Evolutionary conservation across 208 protist genomes (phyloP).

Genomic region (Acanthamoeba sp.): DNA sequence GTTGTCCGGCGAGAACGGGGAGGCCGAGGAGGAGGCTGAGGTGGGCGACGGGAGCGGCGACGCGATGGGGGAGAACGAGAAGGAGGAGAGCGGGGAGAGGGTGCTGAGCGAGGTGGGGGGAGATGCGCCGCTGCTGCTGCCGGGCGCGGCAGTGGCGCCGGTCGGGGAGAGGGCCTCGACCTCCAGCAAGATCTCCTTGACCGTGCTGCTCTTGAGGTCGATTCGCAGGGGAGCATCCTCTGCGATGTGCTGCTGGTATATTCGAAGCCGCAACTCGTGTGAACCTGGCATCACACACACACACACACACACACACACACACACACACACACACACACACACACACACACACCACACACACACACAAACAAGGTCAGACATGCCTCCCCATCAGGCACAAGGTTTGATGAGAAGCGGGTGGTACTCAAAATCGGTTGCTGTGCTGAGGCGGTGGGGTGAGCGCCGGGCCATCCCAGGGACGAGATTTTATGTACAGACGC

Average conservation of each 20-base stretch:
- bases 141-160: not conserved
- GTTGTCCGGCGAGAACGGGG: not conserved
- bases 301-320: not conserved
- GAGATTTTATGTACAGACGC: constrained; percentile 32
- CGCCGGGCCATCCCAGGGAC: not conserved
- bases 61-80: not conserved
- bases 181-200: not conserved
- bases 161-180: not conserved
- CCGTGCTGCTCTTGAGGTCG: not conserved
- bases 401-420: not conserved
- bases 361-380: too few relatives aligned
- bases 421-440: constrained; percentile 18
- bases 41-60: not conserved
- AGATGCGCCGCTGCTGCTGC: not conserved
- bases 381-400: too few relatives aligned
- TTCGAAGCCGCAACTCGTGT: not conserved
- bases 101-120: not conserved
- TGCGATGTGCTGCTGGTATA: constrained; percentile 27
- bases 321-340: too few relatives aligned
- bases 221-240: not conserved
- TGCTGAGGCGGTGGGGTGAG: not conserved
- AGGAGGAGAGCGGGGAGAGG: not conserved
- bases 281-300: not conserved
- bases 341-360: too few relatives aligned
- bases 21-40: not conserved